Evolutionary conservation across 2,329 filamentous ascomycete species (phyloP).

Genomic region (Fonsecaea pugnacius): DNA sequence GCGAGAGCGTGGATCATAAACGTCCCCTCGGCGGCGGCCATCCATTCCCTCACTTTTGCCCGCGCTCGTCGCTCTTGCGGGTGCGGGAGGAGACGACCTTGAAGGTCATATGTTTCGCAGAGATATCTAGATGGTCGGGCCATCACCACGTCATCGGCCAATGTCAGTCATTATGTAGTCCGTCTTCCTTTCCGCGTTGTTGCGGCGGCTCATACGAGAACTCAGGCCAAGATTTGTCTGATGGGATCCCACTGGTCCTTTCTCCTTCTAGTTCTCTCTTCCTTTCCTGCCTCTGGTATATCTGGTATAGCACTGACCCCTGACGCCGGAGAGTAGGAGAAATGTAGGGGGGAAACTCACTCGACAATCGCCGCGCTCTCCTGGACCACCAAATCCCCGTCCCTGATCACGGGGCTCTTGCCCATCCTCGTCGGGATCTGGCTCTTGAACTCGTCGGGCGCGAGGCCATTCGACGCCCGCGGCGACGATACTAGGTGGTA

Average conservation of each 20-base stretch:
- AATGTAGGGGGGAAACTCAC: constrained; percentile 39
- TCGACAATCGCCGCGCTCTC: constrained; percentile 56
- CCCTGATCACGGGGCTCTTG: constrained; percentile 52
- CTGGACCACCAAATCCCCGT: constrained; percentile 46
- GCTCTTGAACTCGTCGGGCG: constrained; percentile 59
- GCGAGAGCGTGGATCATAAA: constrained; percentile 53
- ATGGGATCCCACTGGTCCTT: too few species aligned
- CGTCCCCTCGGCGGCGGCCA: constrained; percentile 55
- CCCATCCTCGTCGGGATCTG: constrained; percentile 49
- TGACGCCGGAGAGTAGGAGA: background rate
- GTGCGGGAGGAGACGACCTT: constrained; percentile 45
- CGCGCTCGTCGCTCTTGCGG: constrained; percentile 40
- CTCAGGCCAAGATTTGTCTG: too few species aligned
- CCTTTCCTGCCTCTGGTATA: too few species aligned
- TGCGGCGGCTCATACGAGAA: too few species aligned
- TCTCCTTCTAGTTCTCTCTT: too few species aligned
- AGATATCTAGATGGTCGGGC: constrained; percentile 52
- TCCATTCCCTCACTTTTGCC: constrained; percentile 49
- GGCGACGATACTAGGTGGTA: constrained; percentile 81
- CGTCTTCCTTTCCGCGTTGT: too few species aligned
- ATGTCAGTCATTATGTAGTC: background rate
- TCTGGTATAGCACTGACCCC: too few species aligned
- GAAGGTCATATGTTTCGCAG: constrained; percentile 52
- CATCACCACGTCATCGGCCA: background rate
- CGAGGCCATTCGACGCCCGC: constrained; percentile 59